Base-by-base conservation (phyloP, 164 flowering plant genomes). In the Echeveria elegans region DNA sequence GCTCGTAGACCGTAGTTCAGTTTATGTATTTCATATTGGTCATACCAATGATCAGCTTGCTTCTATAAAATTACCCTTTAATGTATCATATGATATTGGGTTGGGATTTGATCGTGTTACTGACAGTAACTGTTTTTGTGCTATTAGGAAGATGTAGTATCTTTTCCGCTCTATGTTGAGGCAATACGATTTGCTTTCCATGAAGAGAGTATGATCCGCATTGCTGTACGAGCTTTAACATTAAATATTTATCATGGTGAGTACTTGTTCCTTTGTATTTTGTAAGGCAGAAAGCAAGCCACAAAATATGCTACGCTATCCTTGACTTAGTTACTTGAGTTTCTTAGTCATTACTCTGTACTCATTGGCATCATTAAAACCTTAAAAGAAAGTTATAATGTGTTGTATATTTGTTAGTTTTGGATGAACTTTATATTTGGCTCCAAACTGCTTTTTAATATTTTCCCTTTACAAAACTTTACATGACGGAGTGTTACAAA, bases 151-250 rank as follows among this genome's bases (percentile, higher is more conserved):
- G 87, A 87, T 73, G 81, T 95, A 38, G 80, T 87, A 74, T 85
- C 90, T 63, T 92, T 95, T 75, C 97, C 99, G 32, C 75, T 90
- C 48, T 95, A 95, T 79, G 81, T 59, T 66, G 96, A 95, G 81
- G 99, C 96, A 26, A 83, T 90, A 73, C 77, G 78, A 66, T 95
- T 84, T 84, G 99, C 99, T 67, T 95, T 90, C 76, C 99, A 95
- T 75, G 99, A 90, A 78, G 99, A 95, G 76, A 87, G 70, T 76
- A 95, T 95, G 99, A 74, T 95, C 43, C 96, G 97, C 70, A 90
- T 83, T 77, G 99, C 99, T n/a, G 87, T 92, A 29, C 97, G 99
- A 78, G 86, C 96, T 65, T 63, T 95, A 75, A 86, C 97, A 41
- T 87, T 95, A 58, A 92, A 95, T 84, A 85, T 95, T 21, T 92